A percentile compares a stretch with the other conserved stretches of the same genome.
Evolutionary conservation across 2,329 filamentous ascomycete species (phyloP).

Genomic region (Paraconiothyrium brasiliense): DNA sequence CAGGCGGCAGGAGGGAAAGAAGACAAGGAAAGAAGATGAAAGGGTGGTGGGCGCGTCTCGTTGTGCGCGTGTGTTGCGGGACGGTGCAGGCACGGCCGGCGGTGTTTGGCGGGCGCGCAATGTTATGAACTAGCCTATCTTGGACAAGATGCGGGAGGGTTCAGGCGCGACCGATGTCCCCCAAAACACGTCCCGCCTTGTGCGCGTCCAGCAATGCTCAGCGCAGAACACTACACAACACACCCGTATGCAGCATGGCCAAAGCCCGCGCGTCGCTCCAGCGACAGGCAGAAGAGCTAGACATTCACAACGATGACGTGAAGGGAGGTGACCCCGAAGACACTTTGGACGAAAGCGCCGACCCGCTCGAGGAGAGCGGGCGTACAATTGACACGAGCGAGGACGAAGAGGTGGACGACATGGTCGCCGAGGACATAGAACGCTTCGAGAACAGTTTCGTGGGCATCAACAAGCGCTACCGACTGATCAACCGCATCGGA

Average conservation of each 20-base stretch:
- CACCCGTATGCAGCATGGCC: slow-evolving; percentile 34
- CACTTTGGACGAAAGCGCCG: slow-evolving; percentile 58
- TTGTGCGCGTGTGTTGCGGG: slow-evolving; percentile 25
- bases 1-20: slow-evolving; percentile 19
- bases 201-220: neutral
- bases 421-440: slow-evolving; percentile 85
- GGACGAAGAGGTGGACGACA: slow-evolving; percentile 70
- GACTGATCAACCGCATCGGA: slow-evolving; percentile 94
- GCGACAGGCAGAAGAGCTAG: slow-evolving; percentile 38
- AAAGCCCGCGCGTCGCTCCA: slow-evolving; percentile 41
- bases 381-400: slow-evolving; percentile 55
- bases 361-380: slow-evolving; percentile 61
- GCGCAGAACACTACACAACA: slow-evolving; percentile 15
- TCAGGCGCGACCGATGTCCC: slow-evolving; percentile 2
- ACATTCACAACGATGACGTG: slow-evolving; percentile 39
- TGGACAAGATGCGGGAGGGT: slow-evolving; percentile 19
- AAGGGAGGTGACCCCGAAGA: slow-evolving; percentile 52
- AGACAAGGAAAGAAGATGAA: slow-evolving; percentile 25
- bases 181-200: slow-evolving; percentile 14
- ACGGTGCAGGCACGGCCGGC: slow-evolving; percentile 19
- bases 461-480: slow-evolving; percentile 83
- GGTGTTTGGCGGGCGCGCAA: slow-evolving; percentile 28
- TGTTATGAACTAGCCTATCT: slow-evolving; percentile 35
- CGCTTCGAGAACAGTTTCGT: slow-evolving; percentile 83
- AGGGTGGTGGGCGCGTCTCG: slow-evolving; percentile 14